Evolutionary conservation across 805 yeast genomes (phyloP), one percentile per base, ranked within the genome.

Genomic region (Hanseniaspora pseudoguilliermondii): DNA sequence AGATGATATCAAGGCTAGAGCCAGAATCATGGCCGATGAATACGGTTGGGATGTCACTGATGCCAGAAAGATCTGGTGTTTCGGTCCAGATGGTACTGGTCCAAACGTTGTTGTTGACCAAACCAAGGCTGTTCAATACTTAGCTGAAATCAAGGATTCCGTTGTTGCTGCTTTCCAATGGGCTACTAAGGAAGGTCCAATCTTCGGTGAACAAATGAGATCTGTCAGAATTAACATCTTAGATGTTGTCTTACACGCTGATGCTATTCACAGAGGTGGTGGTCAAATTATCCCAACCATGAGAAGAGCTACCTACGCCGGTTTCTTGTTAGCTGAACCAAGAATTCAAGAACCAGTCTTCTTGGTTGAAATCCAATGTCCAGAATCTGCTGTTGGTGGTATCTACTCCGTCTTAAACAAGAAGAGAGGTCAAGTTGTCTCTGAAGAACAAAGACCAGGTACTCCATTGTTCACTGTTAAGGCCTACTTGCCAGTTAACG

Each of bases 251-350:
- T 82, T 91, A 77, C 98, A 91, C 79, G 96, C 97, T 73, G 98
- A 91, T 86, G 96, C 98, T 77, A 91, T 91, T 79, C 98, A 91
- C 86, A 90, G 98, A 86, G 97, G 97, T 83, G 96, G 95, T 80
- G 98, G 97, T 79, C 98, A 91, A 82, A 83, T 91, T 76, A 89
- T 93, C 79, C 97, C 97, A 79, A 91, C 98, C 77, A 91, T 93
- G 97, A 90, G 97, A 84, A 90, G 97, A 83, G 97, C 83, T 68
- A 88, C 97, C 65, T 93, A 86, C 81, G 98, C 97, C 72, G 88
- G 97, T 69, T 81, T 90, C 84, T 83, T 91, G 73, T 83, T 91
- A 75, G 97, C 97, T 75, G 89, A 88, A 78, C 98, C 98, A 78
- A 91, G 88, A 73, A 87, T 91, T 73, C 97, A 91, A 81, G 97